A percentile compares a stretch with the other conserved stretches of the same genome.
Conservation (phyloP, 306 rosid genomes). For the Corylus americana region DNA sequence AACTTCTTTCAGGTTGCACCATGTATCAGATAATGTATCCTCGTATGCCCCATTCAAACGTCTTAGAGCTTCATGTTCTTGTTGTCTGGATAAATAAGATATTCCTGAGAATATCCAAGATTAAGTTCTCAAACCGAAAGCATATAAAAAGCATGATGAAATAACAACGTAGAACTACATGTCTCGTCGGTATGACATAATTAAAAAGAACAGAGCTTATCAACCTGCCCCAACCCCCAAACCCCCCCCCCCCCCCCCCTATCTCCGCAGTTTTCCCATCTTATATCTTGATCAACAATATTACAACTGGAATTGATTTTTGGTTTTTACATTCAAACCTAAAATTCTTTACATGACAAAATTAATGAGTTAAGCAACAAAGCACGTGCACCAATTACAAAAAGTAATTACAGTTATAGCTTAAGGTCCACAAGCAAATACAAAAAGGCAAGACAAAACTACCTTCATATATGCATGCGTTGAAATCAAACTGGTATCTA, state of each 20-base stretch:
- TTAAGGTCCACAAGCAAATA: conserved; percentile 12
- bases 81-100: conserved; percentile 92
- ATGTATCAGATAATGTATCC: conserved; percentile 40
- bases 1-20: conserved; percentile 39
- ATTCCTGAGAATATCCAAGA: conserved; percentile 85
- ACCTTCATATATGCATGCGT: conserved; percentile 86
- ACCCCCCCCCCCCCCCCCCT: too few relatives aligned
- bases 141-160: conserved; percentile 14
- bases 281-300: too few relatives aligned
- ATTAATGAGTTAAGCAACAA: neutral
- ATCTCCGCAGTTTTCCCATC: neutral
- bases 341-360: neutral
- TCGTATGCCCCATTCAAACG: conserved; percentile 40
- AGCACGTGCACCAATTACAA: neutral
- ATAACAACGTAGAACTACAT: neutral
- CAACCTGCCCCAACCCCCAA: neutral
- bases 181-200: neutral
- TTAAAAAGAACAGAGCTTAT: neutral
- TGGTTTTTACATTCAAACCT: neutral
- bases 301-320: too few relatives aligned
- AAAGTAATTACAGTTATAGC: neutral
- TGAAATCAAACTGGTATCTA: conserved; percentile 87
- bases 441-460: conserved; percentile 30
- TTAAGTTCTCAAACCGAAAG: conserved; percentile 53
- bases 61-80: conserved; percentile 67